Evolutionary conservation across 345 rosid species (phyloP).

Genomic region (Populus deltoides): DNA sequence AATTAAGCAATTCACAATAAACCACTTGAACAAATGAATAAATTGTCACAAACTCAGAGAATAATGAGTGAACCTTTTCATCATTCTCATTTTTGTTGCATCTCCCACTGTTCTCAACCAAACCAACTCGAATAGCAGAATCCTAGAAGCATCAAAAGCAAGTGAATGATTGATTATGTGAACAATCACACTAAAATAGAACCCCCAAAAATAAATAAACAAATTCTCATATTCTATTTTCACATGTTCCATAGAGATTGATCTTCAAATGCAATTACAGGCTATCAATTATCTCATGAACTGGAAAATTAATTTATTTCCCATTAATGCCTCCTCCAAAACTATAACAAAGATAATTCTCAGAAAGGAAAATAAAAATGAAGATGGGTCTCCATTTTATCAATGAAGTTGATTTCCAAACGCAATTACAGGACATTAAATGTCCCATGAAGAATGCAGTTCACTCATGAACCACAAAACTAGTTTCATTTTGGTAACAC

Average conservation of each 20-base stretch:
- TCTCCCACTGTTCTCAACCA: slow-evolving; percentile 84
- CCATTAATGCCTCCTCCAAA: background rate
- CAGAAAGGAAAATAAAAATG: background rate
- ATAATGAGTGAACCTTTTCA: slow-evolving; percentile 54
- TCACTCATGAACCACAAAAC: slow-evolving; percentile 1
- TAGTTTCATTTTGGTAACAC: background rate
- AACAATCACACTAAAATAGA: background rate
- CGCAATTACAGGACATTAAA: background rate
- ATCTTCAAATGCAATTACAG: background rate
- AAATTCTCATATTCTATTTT: background rate
- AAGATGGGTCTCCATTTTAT: background rate
- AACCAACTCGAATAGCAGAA: slow-evolving; percentile 46
- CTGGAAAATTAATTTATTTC: background rate
- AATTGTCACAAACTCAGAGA: slow-evolving; percentile 6
- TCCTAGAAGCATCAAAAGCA: slow-evolving; percentile 40
- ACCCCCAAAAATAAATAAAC: background rate
- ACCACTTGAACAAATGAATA: background rate
- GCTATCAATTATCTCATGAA: background rate
- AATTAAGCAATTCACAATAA: background rate
- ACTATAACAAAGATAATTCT: background rate
- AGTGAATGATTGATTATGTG: background rate
- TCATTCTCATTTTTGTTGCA: slow-evolving; percentile 74
- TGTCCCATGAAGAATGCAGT: background rate
- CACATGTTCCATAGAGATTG: background rate
- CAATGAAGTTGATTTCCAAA: background rate